These are phyloP conservation scores for Plantago coronopus DNA, from an alignment of 305 asterid species.

Conservation along the genomic window DNA sequence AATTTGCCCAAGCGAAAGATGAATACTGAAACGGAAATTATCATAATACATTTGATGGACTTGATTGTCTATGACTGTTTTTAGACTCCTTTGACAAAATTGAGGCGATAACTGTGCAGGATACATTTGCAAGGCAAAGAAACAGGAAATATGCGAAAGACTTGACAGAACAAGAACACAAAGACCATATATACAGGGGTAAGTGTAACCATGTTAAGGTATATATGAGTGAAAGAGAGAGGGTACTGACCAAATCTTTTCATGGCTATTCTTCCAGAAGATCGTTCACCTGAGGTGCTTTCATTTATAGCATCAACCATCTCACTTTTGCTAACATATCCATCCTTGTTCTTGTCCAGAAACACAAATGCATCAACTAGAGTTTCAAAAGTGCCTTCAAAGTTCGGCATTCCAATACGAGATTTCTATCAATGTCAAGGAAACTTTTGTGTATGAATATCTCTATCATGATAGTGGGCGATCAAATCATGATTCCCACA, in stretches of 20 bases:
- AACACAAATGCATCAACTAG: constrained; percentile 74
- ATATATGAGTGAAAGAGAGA: constrained; percentile 7
- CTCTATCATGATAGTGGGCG: not conserved
- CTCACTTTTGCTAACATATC: constrained; percentile 74
- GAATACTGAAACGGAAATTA: not conserved
- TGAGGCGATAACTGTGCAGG: no score
- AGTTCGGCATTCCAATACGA: constrained; percentile 55
- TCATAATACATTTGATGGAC: no score
- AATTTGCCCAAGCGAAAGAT: not conserved
- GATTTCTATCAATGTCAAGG: constrained; percentile 58
- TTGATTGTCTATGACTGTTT: no score
- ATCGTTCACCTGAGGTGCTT: constrained; percentile 64
- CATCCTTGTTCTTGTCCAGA: constrained; percentile 87
- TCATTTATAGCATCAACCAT: constrained; percentile 78
- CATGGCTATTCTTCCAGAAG: constrained; percentile 85
- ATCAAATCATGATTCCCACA: not conserved
- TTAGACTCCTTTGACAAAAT: no score
- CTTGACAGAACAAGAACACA: not conserved
- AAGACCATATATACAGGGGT: not conserved
- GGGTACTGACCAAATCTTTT: constrained; percentile 71
- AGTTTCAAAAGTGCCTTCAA: constrained; percentile 71
- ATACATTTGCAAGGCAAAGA: no score
- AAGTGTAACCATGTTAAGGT: not conserved
- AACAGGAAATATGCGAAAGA: no score
- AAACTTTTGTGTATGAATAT: constrained; percentile 2